Evolutionary conservation across 352 stramenopile species (phyloP), one percentile per base, ranked within the genome.

Genomic region (Globisporangium rhizosaccharum): DNA sequence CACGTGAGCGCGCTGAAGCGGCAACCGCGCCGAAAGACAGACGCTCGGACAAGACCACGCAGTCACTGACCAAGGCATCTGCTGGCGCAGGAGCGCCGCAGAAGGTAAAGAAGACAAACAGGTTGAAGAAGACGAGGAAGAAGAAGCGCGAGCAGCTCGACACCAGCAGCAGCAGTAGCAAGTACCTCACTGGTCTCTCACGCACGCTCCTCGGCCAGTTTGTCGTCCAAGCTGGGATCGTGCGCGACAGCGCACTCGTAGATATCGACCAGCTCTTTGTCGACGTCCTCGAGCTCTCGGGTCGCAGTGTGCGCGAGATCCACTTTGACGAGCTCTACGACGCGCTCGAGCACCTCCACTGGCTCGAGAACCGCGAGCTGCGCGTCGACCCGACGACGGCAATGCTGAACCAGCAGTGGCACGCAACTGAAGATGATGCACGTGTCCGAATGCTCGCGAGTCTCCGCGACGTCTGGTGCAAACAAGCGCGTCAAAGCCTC

Each of bases 211-310:
- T 88, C 3, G 63, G 61, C 0, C 54, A 76, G 4, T 67, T 88
- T 7, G 33, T 88, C 33, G 23, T 76, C 7, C 61, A 76, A 37
- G 58, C 73, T 2, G 75, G 69, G 0, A 62, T 88, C 17, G 61
- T 76, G 2, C n/a, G 56, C 15, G 57, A 77, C 25, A 26, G 67
- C 9, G 28, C 49, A 0, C 61, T 79, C 12, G 15, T 75, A 4
- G 78, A 88, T 42, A 54, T 82, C 2, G 74, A 88, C 41, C 69
- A 66, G 53, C 52, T 88, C 11, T 77, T 71, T 51, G 59, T 71
- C 8, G 46, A 57, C 5, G 51, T 80, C 3, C 25, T 84, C 5
- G 57, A 71, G 17, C 25, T 52, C 5, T 50, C 70, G n/a, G 54
- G 66, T 25, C 57, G 51, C 1, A 64, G 50, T n/a, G 63, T 66